Base-by-base conservation (phyloP, 495 filamentous ascomycete genomes). In the Hypoxylon crocopeplum region DNA sequence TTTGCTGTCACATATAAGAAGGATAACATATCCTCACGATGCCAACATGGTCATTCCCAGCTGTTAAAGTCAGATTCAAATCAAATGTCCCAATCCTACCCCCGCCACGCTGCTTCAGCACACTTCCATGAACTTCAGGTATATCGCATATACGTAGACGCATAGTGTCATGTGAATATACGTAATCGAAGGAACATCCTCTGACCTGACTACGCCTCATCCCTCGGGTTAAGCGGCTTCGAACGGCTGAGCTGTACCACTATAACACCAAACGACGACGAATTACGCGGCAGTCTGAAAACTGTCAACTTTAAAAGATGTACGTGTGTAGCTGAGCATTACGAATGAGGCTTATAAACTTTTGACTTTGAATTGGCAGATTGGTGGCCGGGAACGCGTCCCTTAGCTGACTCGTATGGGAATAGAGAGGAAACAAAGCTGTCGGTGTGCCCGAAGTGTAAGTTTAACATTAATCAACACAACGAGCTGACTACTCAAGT, bases 201-300 rank as follows among this genome's bases (percentile, higher is more conserved):
- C 15, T 36, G 12, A 50, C 25, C 51, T 29, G 25, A 48, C 52
- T 53, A 21, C 59, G 59, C 59, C 59, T 48, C 41, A 34, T 49
- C 52, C 48, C 17, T 33, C 7, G 19, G 32, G 36, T 40, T 20
- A 16, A 11, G 34, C 15, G 37, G 37, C 44, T 7, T 45, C 29
- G n/a, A 36, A 5, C 19, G 37, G 48, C 29, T 54, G 30, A 42
- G 19, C 48, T 48, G 21, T 17, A 21, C 25, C 36, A 10, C 39
- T 20, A 27, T 3, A 33, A 29, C 22, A 15, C 40, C 6, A 16
- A 38, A 20, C 52, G 40, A 41, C 19, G 46, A 39, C 34, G 21
- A 52, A 63, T 53, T 48, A 57, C 48, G 53, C 44, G 42, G 53
- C 59, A 20, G 32, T 15, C 29, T 63, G n/a, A 11, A 11, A 38